Evolutionary conservation across 2,329 filamentous ascomycete genomes (phyloP).

Genomic region (Alternaria brassicicola): DNA sequence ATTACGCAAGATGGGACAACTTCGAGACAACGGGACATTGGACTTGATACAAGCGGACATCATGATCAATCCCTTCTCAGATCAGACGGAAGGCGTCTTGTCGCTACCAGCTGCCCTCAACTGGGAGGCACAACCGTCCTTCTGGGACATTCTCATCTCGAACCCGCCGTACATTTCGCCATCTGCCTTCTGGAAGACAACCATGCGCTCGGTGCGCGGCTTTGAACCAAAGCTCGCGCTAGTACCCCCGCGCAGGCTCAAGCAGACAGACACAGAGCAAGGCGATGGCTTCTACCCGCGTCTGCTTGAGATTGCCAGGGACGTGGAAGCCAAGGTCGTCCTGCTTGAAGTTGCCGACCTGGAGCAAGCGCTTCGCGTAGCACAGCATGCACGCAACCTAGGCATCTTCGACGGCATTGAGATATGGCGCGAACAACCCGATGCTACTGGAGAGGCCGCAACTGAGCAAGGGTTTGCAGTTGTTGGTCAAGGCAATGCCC

Average conservation of each 20-base stretch:
- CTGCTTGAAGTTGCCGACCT: slow-evolving; percentile 75
- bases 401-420: slow-evolving; percentile 57
- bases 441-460: background rate
- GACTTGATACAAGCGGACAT: slow-evolving; percentile 57
- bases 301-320: slow-evolving; percentile 62
- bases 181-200: slow-evolving; percentile 65
- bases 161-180: slow-evolving; percentile 92
- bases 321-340: slow-evolving; percentile 60
- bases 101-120: slow-evolving; percentile 28
- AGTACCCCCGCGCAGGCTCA: slow-evolving; percentile 53
- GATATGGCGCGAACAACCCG: slow-evolving; percentile 71
- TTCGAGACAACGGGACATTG: slow-evolving; percentile 39
- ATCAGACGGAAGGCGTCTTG: slow-evolving; percentile 25
- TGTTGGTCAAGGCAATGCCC: slow-evolving; percentile 50
- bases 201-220: slow-evolving; percentile 74
- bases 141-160: slow-evolving; percentile 71
- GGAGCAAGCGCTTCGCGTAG: slow-evolving; percentile 70
- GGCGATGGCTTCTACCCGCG: slow-evolving; percentile 71
- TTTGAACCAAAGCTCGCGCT: slow-evolving; percentile 83
- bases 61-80: slow-evolving; percentile 56
- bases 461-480: slow-evolving; percentile 31
- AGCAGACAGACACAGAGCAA: slow-evolving; percentile 29
- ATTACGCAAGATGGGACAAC: slow-evolving; percentile 25
- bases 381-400: slow-evolving; percentile 49
- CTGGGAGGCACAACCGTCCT: slow-evolving; percentile 16